Evolutionary conservation across 495 filamentous ascomycete species (phyloP).

Genomic region (Clavariopsis aquatica): DNA sequence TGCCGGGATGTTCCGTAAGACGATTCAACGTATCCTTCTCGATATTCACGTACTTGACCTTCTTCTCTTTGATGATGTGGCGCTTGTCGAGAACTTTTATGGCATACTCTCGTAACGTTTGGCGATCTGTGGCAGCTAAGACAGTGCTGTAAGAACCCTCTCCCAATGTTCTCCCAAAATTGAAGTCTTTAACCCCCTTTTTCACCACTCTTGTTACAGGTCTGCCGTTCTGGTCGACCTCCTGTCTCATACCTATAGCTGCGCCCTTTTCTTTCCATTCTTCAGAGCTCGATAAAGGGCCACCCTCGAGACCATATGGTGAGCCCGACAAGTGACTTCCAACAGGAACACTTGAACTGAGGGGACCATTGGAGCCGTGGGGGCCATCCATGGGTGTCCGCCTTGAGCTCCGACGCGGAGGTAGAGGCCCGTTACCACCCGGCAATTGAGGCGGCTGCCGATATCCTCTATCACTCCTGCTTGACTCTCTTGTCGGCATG

Average conservation of each 20-base stretch:
- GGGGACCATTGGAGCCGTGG: constrained; percentile 43
- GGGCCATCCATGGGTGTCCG: constrained; percentile 57
- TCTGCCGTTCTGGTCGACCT: constrained; percentile 79
- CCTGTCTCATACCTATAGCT: constrained; percentile 73
- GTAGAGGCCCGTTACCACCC: constrained; percentile 56
- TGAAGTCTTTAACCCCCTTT: constrained; percentile 96
- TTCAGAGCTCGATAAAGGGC: constrained; percentile 70
- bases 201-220: constrained; percentile 82
- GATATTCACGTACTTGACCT: constrained; percentile 99
- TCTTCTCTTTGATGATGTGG: constrained; percentile 99
- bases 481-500: constrained; percentile 67
- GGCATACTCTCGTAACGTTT: constrained; percentile 94
- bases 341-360: constrained; percentile 42
- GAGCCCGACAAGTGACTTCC: constrained; percentile 45
- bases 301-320: constrained; percentile 65
- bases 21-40: constrained; percentile 98
- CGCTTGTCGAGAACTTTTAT: constrained; percentile 98
- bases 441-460: constrained; percentile 56
- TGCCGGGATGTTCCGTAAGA: constrained; percentile 92
- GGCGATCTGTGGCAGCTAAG: constrained; percentile 88
- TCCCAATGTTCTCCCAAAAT: constrained; percentile 86
- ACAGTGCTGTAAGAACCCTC: constrained; percentile 99
- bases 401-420: constrained; percentile 66
- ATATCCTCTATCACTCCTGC: constrained; percentile 67
- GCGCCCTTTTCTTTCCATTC: constrained; percentile 96